Percentiles rank a stretch among this genome's conserved stretches.
Conservation (phyloP, 371 early-diverging fungal species). For the Mucor lusitanicus region DNA sequence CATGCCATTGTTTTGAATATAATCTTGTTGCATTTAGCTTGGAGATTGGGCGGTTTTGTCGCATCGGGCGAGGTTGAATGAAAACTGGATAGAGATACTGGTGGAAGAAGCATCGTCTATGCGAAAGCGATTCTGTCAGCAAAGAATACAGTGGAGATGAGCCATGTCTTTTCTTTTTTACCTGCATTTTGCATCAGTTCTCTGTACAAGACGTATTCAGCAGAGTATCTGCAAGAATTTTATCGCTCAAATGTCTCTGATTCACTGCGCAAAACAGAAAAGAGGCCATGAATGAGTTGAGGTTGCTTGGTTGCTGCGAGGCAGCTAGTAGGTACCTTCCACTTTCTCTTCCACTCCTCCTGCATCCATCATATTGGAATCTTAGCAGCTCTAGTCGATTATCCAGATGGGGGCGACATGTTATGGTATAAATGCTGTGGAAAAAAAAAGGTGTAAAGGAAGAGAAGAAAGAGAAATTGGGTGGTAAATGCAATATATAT, state of each 20-base stretch:
- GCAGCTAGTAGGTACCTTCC: conserved; percentile 53
- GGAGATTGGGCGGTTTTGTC: conserved; percentile 44
- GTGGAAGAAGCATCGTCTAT: conserved; percentile 68
- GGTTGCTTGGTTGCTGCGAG: no score
- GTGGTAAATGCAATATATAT: neutral
- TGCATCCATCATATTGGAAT: conserved; percentile 46
- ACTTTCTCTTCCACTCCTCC: conserved; percentile 62
- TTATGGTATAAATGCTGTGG: neutral
- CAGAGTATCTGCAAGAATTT: conserved; percentile 87
- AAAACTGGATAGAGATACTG: conserved; percentile 59
- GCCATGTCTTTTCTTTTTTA: no score
- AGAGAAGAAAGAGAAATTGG: neutral
- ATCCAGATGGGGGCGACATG: conserved; percentile 7
- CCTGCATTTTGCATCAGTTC: conserved; percentile 75
- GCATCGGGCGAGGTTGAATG: conserved; percentile 45
- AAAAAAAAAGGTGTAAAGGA: neutral
- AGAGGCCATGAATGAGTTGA: neutral
- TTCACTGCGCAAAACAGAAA: conserved; percentile 61
- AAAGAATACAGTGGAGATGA: no score
- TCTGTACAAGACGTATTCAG: conserved; percentile 74
- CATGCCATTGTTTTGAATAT: conserved; percentile 86
- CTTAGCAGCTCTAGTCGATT: conserved; percentile 35
- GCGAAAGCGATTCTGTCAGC: no score
- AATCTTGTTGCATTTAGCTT: conserved; percentile 62
- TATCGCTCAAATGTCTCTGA: conserved; percentile 92